phyloP scores from a whole-genome alignment of 2,329 filamentous ascomycete genomes.

The Cyphellophora europaea region DNA sequence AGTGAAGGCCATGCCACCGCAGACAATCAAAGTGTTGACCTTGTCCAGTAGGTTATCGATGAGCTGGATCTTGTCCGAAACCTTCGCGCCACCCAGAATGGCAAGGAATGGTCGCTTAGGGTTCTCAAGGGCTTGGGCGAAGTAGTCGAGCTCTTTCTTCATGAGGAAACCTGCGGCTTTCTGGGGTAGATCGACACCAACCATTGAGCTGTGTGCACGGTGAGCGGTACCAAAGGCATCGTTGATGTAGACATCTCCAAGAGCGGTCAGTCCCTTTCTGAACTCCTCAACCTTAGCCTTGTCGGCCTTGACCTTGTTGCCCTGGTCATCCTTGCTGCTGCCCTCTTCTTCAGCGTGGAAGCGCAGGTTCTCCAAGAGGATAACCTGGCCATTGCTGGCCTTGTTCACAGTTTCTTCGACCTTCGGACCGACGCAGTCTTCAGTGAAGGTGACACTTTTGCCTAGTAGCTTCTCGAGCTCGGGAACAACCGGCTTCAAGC shows the following conservation, averaged over 20 bases:
- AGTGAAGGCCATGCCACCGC: constrained; percentile 97
- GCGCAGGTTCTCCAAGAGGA: constrained; percentile 93
- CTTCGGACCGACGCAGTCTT: constrained; percentile 82
- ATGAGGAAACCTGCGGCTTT: constrained; percentile 97
- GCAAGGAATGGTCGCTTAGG: constrained; percentile 95
- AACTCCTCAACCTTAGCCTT: constrained; percentile 87
- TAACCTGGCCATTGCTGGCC: constrained; percentile 69
- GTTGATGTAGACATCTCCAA: constrained; percentile 96
- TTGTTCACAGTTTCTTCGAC: constrained; percentile 83
- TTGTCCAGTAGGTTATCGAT: constrained; percentile 98
- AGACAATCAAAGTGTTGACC: constrained; percentile 93
- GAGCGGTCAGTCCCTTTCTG: constrained; percentile 85
- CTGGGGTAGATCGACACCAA: constrained; percentile 88
- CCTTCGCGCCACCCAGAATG: constrained; percentile 96
- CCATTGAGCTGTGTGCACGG: constrained; percentile 98
- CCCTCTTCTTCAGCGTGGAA: constrained; percentile 99
- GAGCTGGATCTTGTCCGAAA: constrained; percentile 98
- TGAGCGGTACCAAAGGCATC: constrained; percentile 98
- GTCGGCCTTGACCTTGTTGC: constrained; percentile 97
- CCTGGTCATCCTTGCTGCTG: constrained; percentile 82
- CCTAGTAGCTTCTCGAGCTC: constrained; percentile 86
- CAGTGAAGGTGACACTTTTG: constrained; percentile 76
- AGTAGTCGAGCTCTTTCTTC: constrained; percentile 99
- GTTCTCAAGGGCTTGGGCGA: constrained; percentile 88
- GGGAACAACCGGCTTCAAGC: constrained; percentile 79